A percentile compares a stretch with the other conserved stretches of the same genome.
These are phyloP conservation scores for Colletotrichum sp. DNA, from an alignment of 2,329 filamentous ascomycete species.

Conservation along the genomic window DNA sequence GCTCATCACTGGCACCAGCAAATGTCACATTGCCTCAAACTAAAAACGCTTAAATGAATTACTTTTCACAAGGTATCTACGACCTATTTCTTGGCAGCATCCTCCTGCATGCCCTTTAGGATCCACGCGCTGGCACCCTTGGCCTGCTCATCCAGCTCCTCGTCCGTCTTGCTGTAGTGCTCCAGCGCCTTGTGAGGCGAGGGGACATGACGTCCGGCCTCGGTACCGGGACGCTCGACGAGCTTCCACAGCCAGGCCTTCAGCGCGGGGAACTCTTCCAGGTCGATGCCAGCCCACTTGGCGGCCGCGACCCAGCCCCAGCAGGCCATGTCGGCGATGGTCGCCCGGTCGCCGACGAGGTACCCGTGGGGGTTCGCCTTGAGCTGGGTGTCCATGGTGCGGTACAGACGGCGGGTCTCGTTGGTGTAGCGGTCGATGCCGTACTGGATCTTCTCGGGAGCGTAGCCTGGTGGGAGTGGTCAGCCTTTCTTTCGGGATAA, in stretches of 20 bases:
- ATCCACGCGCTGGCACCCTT: slow-evolving; percentile 62
- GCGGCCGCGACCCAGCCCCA: slow-evolving; percentile 75
- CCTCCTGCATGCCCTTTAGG: slow-evolving; percentile 70
- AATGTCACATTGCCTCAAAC: not conserved
- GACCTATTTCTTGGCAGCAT: slow-evolving; percentile 52
- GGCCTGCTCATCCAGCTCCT: slow-evolving; percentile 62
- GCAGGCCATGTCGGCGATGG: slow-evolving; percentile 79
- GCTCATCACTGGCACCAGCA: not conserved
- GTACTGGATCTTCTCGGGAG: slow-evolving; percentile 82
- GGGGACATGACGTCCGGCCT: slow-evolving; percentile 79
- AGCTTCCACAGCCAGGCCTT: slow-evolving; percentile 79
- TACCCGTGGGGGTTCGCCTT: slow-evolving; percentile 58
- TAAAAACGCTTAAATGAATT: not conserved
- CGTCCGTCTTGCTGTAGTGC: slow-evolving; percentile 45
- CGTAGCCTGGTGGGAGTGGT: slow-evolving; percentile 58
- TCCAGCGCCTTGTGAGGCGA: slow-evolving; percentile 65
- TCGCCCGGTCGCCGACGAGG: slow-evolving; percentile 70
- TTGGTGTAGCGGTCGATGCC: slow-evolving; percentile 82
- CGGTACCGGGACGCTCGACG: slow-evolving; percentile 69
- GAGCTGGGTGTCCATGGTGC: slow-evolving; percentile 76
- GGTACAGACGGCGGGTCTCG: slow-evolving; percentile 83
- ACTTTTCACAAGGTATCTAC: not conserved
- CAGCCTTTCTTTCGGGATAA: not conserved
- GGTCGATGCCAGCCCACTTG: slow-evolving; percentile 54
- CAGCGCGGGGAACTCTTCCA: slow-evolving; percentile 76